phyloP scores from a whole-genome alignment of 176 grass and related monocot species.

The Puya raimondii region DNA sequence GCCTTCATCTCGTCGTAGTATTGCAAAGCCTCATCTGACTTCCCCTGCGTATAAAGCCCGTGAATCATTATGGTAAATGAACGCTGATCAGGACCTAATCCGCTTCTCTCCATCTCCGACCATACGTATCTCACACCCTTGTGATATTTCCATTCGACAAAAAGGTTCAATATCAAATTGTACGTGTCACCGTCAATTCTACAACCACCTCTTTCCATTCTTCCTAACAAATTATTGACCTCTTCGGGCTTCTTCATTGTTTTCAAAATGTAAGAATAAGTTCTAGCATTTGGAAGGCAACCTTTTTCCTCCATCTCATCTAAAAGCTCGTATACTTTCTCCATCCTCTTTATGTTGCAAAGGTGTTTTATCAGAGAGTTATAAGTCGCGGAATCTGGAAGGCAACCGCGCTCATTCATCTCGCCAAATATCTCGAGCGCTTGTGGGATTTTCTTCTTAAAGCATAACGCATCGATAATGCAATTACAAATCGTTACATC shows the following conservation, averaged over 20 bases:
- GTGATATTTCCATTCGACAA: conserved; percentile 43
- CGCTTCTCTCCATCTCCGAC: conserved; percentile 58
- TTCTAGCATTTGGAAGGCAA: conserved; percentile 40
- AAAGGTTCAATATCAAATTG: conserved; percentile 67
- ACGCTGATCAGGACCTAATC: conserved; percentile 60
- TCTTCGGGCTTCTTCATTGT: conserved; percentile 34
- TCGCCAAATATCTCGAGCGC: conserved; percentile 59
- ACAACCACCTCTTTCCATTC: conserved; percentile 50
- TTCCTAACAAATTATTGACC: conserved; percentile 36
- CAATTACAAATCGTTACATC: conserved; percentile 65
- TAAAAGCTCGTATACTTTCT: conserved; percentile 53
- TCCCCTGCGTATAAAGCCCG: conserved; percentile 50
- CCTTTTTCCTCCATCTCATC: conserved; percentile 57
- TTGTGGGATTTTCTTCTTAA: conserved; percentile 67
- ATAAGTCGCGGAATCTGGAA: conserved; percentile 50
- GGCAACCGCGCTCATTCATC: conserved; percentile 50
- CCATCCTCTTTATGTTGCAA: conserved; percentile 49
- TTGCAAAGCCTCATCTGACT: conserved; percentile 48
- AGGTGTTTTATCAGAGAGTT: conserved; percentile 71
- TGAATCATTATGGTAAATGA: conserved; percentile 70
- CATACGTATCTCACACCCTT: conserved; percentile 37
- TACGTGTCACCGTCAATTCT: conserved; percentile 47
- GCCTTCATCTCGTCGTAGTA: conserved; percentile 53
- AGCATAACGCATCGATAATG: conserved; percentile 63
- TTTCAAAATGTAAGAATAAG: conserved; percentile 61